Evolutionary conservation across 345 rosid genomes (phyloP).

Genomic region (Populus pruinosa): DNA sequence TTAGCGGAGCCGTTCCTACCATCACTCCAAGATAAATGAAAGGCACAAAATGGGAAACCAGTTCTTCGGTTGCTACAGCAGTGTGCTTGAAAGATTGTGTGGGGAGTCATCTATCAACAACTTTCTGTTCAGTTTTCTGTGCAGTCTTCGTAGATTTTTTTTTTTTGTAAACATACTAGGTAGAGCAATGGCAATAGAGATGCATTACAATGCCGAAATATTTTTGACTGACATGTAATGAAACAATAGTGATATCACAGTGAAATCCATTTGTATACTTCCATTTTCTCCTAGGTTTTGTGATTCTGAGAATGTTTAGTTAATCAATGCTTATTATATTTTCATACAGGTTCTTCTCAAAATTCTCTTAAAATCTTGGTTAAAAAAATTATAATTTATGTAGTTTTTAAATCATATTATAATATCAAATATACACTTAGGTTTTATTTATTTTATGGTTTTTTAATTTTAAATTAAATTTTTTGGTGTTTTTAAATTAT

Average conservation of each 20-base stretch:
- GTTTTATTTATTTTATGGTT: no score
- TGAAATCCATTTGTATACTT: not conserved
- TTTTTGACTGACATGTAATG: not conserved
- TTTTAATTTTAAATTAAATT: no score
- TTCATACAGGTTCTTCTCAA: no score
- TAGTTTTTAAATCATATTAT: no score
- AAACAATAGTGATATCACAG: not conserved
- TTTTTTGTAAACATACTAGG: not conserved
- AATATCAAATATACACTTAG: no score
- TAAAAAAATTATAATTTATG: no score
- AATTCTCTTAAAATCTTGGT: no score
- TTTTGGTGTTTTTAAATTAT: no score
- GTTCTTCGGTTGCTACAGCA: not conserved
- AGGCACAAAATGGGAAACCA: not conserved
- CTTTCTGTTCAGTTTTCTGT: not conserved
- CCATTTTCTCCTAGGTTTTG: not conserved
- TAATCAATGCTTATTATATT: no score
- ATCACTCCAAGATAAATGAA: conserved; percentile 56
- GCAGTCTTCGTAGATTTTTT: not conserved
- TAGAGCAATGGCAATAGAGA: not conserved
- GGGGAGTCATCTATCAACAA: not conserved
- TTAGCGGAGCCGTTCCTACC: conserved; percentile 69
- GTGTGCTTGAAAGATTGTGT: not conserved
- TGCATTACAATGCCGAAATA: not conserved
- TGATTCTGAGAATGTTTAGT: no score